Evolutionary conservation across 371 early-diverging fungal genomes (phyloP).

Genomic region (Syncephalastrum contaminatum): DNA sequence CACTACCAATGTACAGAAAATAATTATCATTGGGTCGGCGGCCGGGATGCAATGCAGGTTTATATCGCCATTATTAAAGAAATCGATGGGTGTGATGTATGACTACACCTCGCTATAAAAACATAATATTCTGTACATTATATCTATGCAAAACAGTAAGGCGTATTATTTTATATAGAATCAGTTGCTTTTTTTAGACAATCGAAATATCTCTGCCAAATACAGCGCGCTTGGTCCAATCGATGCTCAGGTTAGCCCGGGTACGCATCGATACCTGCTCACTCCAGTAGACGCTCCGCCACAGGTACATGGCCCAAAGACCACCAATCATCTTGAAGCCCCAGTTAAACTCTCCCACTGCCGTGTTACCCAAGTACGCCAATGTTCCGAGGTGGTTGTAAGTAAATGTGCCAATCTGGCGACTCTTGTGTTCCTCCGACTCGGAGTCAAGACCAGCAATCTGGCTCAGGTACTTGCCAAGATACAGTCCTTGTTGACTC

Average conservation of each 20-base stretch:
- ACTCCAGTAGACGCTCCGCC: slow-evolving; percentile 66
- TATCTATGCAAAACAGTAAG: too few species aligned
- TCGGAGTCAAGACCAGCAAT: slow-evolving; percentile 15
- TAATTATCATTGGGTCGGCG: too few species aligned
- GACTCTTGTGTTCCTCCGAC: slow-evolving; percentile 4
- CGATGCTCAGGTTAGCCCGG: slow-evolving; percentile 38
- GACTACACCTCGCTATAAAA: too few species aligned
- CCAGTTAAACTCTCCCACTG: slow-evolving; percentile 63
- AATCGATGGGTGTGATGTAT: too few species aligned
- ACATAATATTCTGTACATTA: too few species aligned
- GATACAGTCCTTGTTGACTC: slow-evolving; percentile 78
- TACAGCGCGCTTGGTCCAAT: slow-evolving; percentile 42
- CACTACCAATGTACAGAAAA: too few species aligned
- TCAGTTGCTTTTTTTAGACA: slow-evolving; percentile 5
- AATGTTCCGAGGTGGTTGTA: slow-evolving; percentile 77
- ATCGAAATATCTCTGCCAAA: slow-evolving; percentile 43
- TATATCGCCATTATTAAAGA: too few species aligned
- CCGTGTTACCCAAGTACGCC: slow-evolving; percentile 80
- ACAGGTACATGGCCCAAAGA: slow-evolving; percentile 61
- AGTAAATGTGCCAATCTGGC: slow-evolving; percentile 50
- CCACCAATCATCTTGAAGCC: slow-evolving; percentile 58
- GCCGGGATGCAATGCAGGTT: too few species aligned
- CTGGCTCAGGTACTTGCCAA: slow-evolving; percentile 58
- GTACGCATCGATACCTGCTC: slow-evolving; percentile 55
- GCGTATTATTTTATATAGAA: too few species aligned